Conservation (phyloP, 73 alveolate species). For the Tetrahymena elliotti region DNA sequence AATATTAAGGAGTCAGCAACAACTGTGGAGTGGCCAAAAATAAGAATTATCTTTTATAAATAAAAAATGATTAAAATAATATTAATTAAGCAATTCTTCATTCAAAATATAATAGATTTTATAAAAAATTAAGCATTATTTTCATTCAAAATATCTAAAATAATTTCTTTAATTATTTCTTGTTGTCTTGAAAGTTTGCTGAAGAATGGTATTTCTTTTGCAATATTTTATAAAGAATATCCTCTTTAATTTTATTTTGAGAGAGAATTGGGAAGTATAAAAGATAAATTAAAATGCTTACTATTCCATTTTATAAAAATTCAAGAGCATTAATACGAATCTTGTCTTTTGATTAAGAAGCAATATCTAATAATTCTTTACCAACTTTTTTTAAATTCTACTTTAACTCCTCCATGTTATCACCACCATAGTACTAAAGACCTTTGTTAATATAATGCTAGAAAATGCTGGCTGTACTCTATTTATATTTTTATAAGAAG, state of each 20-base stretch:
- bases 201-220: no score
- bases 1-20: conserved; percentile 59
- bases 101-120: no score
- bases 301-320: conserved; percentile 40
- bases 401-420: conserved; percentile 46
- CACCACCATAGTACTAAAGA: conserved; percentile 21
- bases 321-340: conserved; percentile 5
- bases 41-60: conserved; percentile 52
- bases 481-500: conserved; percentile 45
- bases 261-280: no score
- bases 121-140: no score
- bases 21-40: conserved; percentile 81
- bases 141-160: no score
- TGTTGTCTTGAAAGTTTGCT: no score
- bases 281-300: neutral
- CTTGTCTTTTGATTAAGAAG: conserved; percentile 14
- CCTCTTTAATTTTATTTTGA: no score
- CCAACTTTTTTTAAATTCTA: conserved; percentile 25
- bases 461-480: conserved; percentile 20
- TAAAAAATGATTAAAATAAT: no score
- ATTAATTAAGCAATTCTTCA: no score
- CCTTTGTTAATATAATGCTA: conserved; percentile 51
- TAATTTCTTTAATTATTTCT: no score
- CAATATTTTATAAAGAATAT: no score
- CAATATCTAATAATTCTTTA: conserved; percentile 32